Percentiles rank a stretch among this genome's conserved stretches.
These are phyloP conservation scores for Aphanomyces euteiches DNA, from an alignment of 352 stramenopile genomes.

Conservation along the genomic window DNA sequence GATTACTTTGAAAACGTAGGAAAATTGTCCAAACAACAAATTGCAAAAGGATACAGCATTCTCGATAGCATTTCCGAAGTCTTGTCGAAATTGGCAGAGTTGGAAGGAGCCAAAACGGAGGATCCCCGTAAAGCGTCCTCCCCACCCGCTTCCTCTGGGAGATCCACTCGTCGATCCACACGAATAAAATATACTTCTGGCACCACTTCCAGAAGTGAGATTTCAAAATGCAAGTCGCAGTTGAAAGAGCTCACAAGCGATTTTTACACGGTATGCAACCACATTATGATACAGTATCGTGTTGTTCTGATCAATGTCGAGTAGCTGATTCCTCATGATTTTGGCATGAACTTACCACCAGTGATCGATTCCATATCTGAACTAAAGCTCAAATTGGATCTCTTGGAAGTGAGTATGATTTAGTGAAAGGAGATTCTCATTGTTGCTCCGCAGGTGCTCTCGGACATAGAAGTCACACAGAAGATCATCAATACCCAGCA, in stretches of 20 bases:
- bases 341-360: constrained; percentile 50
- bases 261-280: constrained; percentile 47
- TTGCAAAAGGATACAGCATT: constrained; percentile 19
- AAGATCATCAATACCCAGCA: constrained; percentile 45
- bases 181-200: constrained; percentile 11
- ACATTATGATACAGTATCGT: no score
- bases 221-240: constrained; percentile 35
- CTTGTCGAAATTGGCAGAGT: background rate
- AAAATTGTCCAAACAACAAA: constrained; percentile 16
- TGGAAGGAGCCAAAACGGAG: background rate
- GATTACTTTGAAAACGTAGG: background rate
- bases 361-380: constrained; percentile 51
- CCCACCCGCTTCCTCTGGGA: background rate
- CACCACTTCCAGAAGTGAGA: constrained; percentile 31
- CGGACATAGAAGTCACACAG: constrained; percentile 60
- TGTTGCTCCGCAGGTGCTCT: constrained; percentile 34
- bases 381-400: constrained; percentile 55
- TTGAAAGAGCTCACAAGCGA: constrained; percentile 57
- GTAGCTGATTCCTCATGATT: constrained; percentile 58
- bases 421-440: no score
- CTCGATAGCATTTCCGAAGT: constrained; percentile 9
- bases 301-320: background rate
- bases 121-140: background rate
- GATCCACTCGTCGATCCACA: background rate
- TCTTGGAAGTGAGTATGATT: constrained; percentile 40